These are phyloP conservation scores for Lachancea fermentati DNA, from an alignment of 805 yeast species.

Conservation along the genomic window DNA sequence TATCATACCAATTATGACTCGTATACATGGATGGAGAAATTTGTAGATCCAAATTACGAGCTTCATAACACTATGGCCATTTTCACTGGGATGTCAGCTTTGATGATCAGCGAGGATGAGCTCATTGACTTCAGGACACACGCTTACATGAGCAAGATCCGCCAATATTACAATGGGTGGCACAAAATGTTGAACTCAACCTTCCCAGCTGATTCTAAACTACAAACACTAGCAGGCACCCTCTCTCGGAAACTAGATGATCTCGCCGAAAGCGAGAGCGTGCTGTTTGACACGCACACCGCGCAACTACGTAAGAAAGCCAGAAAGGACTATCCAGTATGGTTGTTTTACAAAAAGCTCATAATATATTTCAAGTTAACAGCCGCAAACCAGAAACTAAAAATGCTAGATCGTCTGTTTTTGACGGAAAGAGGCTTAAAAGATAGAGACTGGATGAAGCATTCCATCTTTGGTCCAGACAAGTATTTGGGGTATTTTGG, in stretches of 20 bases:
- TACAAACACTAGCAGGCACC: not conserved
- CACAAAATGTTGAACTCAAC: conserved; percentile 17
- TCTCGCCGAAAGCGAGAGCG: conserved; percentile 20
- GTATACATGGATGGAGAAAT: conserved; percentile 46
- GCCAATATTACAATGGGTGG: conserved; percentile 31
- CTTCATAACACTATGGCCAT: conserved; percentile 54
- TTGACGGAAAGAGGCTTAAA: conserved; percentile 42
- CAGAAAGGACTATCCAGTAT: conserved; percentile 74
- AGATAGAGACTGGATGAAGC: conserved; percentile 56
- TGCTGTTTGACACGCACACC: conserved; percentile 44
- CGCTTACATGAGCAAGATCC: conserved; percentile 44
- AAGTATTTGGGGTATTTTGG: conserved; percentile 45
- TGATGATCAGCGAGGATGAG: conserved; percentile 53
- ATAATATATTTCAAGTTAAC: conserved; percentile 53
- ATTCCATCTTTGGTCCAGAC: conserved; percentile 57
- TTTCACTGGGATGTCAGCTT: conserved; percentile 49
- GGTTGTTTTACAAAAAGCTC: conserved; percentile 52
- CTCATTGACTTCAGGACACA: conserved; percentile 43
- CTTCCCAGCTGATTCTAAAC: conserved; percentile 19
- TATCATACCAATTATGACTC: conserved; percentile 56
- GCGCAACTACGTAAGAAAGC: conserved; percentile 45
- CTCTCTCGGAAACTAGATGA: not conserved
- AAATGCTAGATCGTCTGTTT: conserved; percentile 52
- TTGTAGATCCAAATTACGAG: conserved; percentile 47
- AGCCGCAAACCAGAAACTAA: conserved; percentile 45